These are phyloP conservation scores for Phyllosticta paracitricarpa DNA, from an alignment of 2,329 filamentous ascomycete genomes.

Conservation along the genomic window DNA sequence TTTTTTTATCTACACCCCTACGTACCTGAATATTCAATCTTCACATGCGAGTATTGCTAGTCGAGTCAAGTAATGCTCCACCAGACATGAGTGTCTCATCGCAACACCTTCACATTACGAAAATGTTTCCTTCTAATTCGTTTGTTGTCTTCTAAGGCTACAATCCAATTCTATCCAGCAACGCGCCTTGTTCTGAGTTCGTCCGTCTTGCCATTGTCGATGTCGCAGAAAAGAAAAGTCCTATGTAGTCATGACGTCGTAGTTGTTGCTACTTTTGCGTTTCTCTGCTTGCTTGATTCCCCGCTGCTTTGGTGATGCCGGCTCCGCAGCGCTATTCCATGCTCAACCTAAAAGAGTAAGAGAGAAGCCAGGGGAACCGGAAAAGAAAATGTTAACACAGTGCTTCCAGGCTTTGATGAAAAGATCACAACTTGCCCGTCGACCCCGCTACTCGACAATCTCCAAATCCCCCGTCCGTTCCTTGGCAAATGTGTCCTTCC, in stretches of 20 bases:
- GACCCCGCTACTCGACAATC: slow-evolving; percentile 46
- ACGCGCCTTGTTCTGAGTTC: no score
- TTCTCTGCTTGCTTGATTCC: neutral
- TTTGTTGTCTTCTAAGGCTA: neutral
- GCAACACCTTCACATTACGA: neutral
- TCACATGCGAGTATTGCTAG: no score
- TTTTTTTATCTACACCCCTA: no score
- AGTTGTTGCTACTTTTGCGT: neutral
- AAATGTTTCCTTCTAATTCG: neutral
- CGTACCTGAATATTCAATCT: no score
- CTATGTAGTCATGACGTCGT: neutral
- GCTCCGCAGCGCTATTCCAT: neutral
- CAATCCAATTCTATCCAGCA: neutral
- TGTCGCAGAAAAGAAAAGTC: neutral
- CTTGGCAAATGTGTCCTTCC: slow-evolving; percentile 65
- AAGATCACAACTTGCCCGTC: neutral
- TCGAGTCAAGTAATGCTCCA: no score
- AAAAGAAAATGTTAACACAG: neutral
- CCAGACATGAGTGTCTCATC: no score
- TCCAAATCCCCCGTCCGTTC: slow-evolving; percentile 55
- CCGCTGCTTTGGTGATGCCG: neutral
- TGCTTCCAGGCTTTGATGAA: no score
- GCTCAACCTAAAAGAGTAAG: neutral
- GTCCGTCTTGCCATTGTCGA: neutral
- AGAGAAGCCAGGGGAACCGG: neutral